Evolutionary conservation across 805 yeast species (phyloP).

Genomic region (Nakazawaea pomicola): DNA sequence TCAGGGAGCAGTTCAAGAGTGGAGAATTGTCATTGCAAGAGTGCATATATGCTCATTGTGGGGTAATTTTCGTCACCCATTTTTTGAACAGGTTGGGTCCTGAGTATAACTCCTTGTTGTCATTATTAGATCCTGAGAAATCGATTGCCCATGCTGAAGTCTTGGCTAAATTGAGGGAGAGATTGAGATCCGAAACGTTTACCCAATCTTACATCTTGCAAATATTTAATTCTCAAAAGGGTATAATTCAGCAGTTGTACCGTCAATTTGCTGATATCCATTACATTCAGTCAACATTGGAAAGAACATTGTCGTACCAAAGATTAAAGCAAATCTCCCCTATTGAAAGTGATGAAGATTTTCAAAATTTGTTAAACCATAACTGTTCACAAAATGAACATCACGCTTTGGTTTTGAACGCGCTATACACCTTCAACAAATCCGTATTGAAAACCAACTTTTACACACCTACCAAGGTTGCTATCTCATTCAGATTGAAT

Average conservation of each 20-base stretch:
- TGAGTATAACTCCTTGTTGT: slow-evolving; percentile 69
- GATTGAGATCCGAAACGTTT: slow-evolving; percentile 89
- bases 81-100: slow-evolving; percentile 92
- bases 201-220: slow-evolving; percentile 80
- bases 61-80: slow-evolving; percentile 87
- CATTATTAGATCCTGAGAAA: slow-evolving; percentile 56
- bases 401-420: slow-evolving; percentile 72
- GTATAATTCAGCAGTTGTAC: slow-evolving; percentile 75
- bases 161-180: slow-evolving; percentile 72
- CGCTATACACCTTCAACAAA: slow-evolving; percentile 79
- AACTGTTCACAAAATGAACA: slow-evolving; percentile 78
- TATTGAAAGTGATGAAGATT: slow-evolving; percentile 69
- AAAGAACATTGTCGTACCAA: slow-evolving; percentile 81
- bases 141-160: slow-evolving; percentile 70
- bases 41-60: slow-evolving; percentile 90
- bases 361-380: slow-evolving; percentile 59
- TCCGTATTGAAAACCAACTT: slow-evolving; percentile 90
- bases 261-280: slow-evolving; percentile 90
- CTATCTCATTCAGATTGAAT: slow-evolving; percentile 85
- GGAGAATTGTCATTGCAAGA: slow-evolving; percentile 90
- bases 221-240: slow-evolving; percentile 64
- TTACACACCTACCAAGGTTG: slow-evolving; percentile 90
- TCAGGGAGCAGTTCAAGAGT: slow-evolving; percentile 64
- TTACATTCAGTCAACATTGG: slow-evolving; percentile 67
- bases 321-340: slow-evolving; percentile 76